phyloP scores from a whole-genome alignment of 2,329 filamentous ascomycete genomes.

The Colletotrichum echinochloae region DNA sequence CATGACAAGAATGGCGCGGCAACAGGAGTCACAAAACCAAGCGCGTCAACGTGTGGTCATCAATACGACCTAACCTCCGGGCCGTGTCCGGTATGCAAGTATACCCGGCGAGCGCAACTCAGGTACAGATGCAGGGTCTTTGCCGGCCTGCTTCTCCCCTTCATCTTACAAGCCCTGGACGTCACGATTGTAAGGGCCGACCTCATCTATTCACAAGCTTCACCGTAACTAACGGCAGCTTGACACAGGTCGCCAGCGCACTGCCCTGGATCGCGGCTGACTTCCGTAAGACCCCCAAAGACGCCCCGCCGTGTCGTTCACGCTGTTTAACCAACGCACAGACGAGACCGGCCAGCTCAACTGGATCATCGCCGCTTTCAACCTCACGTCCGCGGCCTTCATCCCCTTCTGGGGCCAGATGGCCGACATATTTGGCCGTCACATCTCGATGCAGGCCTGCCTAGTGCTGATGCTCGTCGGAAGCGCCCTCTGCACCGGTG shows the following conservation, averaged over 20 bases:
- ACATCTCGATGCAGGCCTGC: conserved; percentile 70
- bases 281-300: conserved; percentile 54
- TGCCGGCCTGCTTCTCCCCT: conserved; percentile 69
- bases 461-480: conserved; percentile 70
- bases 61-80: conserved; percentile 7
- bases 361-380: conserved; percentile 78
- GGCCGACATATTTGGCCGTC: conserved; percentile 73
- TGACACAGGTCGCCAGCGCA: conserved; percentile 51
- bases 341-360: conserved; percentile 69
- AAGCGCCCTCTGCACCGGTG: conserved; percentile 70
- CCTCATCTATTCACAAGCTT: not conserved
- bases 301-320: not conserved
- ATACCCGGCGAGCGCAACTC: conserved; percentile 49
- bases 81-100: conserved; percentile 48
- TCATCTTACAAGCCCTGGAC: conserved; percentile 72
- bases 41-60: conserved; percentile 18
- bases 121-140: conserved; percentile 70
- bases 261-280: conserved; percentile 70
- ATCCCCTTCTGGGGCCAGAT: conserved; percentile 75
- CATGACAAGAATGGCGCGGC: conserved; percentile 3
- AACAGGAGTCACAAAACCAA: not conserved
- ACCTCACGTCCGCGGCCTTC: conserved; percentile 74
- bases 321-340: conserved; percentile 41
- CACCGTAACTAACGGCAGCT: not conserved
- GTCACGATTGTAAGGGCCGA: conserved; percentile 63